These are phyloP conservation scores for Lasiodiplodia theobromae DNA, from an alignment of 2,329 filamentous ascomycete species.

Conservation along the genomic window DNA sequence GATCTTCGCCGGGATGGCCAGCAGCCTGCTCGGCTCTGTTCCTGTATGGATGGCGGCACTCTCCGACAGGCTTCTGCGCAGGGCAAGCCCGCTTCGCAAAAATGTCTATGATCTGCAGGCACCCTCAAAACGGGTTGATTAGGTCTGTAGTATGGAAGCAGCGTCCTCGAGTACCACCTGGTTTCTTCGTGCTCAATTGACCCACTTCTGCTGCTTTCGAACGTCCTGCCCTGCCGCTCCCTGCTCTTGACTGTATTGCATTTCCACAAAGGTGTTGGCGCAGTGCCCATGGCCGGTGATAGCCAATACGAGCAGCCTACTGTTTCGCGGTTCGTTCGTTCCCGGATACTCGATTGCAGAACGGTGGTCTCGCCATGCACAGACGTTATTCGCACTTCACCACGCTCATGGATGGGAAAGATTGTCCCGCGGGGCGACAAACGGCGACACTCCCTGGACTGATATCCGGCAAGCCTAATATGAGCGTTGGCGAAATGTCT, in stretches of 20 bases:
- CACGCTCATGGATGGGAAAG: conserved; percentile 16
- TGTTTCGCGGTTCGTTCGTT: conserved; percentile 23
- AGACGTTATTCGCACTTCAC: conserved; percentile 13
- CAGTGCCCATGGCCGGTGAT: background rate
- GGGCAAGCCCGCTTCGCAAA: background rate
- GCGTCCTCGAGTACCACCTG: conserved; percentile 7
- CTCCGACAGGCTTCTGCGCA: conserved; percentile 24
- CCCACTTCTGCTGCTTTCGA: conserved; percentile 5
- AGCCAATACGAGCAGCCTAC: conserved; percentile 10
- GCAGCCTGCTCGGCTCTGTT: background rate
- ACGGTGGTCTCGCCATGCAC: conserved; percentile 22
- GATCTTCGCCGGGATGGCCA: conserved; percentile 1
- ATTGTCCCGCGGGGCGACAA: conserved; percentile 22
- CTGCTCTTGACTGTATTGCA: conserved; percentile 5
- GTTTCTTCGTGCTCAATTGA: background rate
- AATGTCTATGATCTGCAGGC: conserved; percentile 1
- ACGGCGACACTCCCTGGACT: conserved; percentile 5
- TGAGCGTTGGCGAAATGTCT: conserved; percentile 19
- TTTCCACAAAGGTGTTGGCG: background rate
- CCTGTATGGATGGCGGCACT: background rate
- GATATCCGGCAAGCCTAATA: conserved; percentile 19
- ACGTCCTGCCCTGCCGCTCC: background rate
- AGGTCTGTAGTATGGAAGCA: background rate
- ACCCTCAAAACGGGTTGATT: background rate
- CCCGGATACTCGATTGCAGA: conserved; percentile 27